Evolutionary conservation across 2,329 filamentous ascomycete genomes (phyloP).

Genomic region (Phyllosticta citriasiana): DNA sequence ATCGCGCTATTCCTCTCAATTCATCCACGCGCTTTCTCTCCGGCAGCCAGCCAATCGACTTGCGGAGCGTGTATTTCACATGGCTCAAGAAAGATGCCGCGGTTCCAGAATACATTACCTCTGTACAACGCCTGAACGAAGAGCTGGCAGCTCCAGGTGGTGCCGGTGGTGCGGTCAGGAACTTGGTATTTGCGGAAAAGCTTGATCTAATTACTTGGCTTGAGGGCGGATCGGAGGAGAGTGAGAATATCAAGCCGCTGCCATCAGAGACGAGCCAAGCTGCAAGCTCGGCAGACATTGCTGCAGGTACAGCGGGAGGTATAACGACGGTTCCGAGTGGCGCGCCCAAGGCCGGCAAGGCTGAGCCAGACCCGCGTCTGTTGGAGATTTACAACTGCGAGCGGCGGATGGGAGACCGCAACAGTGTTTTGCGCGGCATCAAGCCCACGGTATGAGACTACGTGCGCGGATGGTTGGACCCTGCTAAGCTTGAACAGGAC

Average conservation of each 20-base stretch:
- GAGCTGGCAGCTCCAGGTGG: conserved; percentile 49
- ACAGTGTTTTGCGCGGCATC: conserved; percentile 73
- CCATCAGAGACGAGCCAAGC: conserved; percentile 47
- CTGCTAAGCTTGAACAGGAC: conserved; percentile 49
- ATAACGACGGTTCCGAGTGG: conserved; percentile 26
- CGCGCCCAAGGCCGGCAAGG: conserved; percentile 38
- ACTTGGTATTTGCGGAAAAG: conserved; percentile 82
- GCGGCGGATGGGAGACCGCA: conserved; percentile 84
- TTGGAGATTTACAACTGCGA: conserved; percentile 87
- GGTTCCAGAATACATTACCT: conserved; percentile 84
- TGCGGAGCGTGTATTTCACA: conserved; percentile 92
- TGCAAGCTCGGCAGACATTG: conserved; percentile 39
- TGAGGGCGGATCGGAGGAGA: conserved; percentile 68
- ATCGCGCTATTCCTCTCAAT: conserved; percentile 57
- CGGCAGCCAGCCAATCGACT: conserved; percentile 57
- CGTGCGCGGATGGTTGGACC: background rate
- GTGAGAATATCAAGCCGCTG: conserved; percentile 82
- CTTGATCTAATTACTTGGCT: conserved; percentile 90
- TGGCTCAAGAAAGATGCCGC: conserved; percentile 88
- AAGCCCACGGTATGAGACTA: conserved; percentile 65
- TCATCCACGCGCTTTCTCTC: conserved; percentile 79
- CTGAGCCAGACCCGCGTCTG: conserved; percentile 64
- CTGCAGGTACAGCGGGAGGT: conserved; percentile 39
- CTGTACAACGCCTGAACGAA: conserved; percentile 70
- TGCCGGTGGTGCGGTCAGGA: conserved; percentile 62